phyloP scores from a whole-genome alignment of 148 eudicot genomes.

The Cornus florida region DNA sequence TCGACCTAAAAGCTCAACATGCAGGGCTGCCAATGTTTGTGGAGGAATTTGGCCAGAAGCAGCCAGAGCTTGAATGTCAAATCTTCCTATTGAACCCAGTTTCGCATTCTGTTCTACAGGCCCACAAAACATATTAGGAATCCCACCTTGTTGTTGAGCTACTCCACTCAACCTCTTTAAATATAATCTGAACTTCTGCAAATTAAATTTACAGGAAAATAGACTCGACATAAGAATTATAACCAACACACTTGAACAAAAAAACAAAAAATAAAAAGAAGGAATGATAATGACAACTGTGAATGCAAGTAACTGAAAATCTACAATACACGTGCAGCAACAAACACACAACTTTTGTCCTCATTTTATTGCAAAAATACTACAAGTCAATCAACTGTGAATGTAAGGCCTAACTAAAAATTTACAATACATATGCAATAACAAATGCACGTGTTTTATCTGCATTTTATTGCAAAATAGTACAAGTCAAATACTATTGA shows the following conservation, averaged over 20 bases:
- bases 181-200: slow-evolving; percentile 60
- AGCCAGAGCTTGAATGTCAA: slow-evolving; percentile 49
- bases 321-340: too few species aligned
- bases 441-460: neutral
- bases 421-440: neutral
- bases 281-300: neutral
- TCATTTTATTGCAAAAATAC: too few species aligned
- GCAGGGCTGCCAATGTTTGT: slow-evolving; percentile 48
- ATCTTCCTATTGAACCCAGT: slow-evolving; percentile 40
- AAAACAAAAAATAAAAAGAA: neutral
- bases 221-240: neutral
- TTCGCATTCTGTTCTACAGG: slow-evolving; percentile 36
- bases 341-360: too few species aligned
- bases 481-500: neutral
- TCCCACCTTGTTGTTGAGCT: slow-evolving; percentile 49
- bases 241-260: neutral
- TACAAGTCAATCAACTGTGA: neutral
- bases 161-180: slow-evolving; percentile 50
- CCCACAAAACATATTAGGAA: slow-evolving; percentile 37
- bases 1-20: slow-evolving; percentile 52
- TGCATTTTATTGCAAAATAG: neutral
- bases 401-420: too few species aligned
- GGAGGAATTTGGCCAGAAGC: slow-evolving; percentile 54
- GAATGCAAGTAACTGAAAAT: too few species aligned
- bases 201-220: neutral